Conservation (phyloP, 164 flowering plant species). For the Nymphaea thermarum region DNA sequence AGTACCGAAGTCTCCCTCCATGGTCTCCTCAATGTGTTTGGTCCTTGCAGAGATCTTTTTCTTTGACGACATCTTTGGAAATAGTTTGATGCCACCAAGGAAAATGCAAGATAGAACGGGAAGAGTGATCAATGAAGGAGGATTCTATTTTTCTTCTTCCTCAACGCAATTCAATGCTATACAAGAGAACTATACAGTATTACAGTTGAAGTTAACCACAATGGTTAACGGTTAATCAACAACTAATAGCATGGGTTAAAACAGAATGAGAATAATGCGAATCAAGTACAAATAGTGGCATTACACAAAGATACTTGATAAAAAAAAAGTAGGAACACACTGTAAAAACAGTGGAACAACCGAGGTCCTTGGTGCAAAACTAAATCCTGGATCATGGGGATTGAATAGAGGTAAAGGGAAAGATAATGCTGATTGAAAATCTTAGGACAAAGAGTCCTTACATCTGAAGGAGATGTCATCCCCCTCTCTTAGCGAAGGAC, state of each 20-base stretch:
- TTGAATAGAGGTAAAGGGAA: too few relatives aligned
- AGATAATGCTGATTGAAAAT: too few relatives aligned
- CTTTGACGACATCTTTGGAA: constrained; percentile 24
- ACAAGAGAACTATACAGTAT: too few relatives aligned
- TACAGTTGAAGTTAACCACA: too few relatives aligned
- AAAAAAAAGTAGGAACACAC: not conserved
- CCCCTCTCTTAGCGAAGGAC: too few relatives aligned
- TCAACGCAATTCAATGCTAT: constrained; percentile 10
- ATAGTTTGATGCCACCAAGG: too few relatives aligned
- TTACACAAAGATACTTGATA: not conserved
- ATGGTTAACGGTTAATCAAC: not conserved
- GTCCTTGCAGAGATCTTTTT: constrained; percentile 11
- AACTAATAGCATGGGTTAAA: not conserved
- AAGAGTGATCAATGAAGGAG: too few relatives aligned
- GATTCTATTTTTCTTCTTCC: not conserved
- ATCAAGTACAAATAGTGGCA: not conserved
- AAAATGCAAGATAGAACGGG: too few relatives aligned
- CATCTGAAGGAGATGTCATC: too few relatives aligned
- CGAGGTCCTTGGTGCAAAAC: not conserved
- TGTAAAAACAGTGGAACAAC: not conserved
- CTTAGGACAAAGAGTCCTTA: too few relatives aligned
- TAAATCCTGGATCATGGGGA: not conserved
- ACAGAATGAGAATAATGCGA: too few relatives aligned
- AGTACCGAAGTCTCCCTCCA: constrained; percentile 34
- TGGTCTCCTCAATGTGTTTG: constrained; percentile 21